Evolutionary conservation across 2,329 filamentous ascomycete species (phyloP).

Genomic region (Aspergillus flavus): DNA sequence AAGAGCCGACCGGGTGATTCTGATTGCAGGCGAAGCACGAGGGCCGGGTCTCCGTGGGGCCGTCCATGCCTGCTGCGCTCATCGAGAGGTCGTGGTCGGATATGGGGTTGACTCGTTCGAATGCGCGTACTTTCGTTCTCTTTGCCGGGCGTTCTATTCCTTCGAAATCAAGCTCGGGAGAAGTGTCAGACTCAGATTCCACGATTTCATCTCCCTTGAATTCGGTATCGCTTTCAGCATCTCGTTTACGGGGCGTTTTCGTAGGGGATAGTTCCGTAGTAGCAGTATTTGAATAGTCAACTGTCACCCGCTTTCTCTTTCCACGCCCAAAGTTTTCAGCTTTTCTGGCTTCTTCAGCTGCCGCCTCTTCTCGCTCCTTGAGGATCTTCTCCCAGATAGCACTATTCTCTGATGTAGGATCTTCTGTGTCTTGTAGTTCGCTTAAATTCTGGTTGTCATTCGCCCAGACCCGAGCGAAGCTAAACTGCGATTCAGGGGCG

Average conservation of each 20-base stretch:
- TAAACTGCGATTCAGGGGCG: conserved; percentile 78
- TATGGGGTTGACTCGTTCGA: conserved; percentile 39
- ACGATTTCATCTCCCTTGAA: conserved; percentile 33
- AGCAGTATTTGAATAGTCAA: conserved; percentile 31
- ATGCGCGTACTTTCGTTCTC: conserved; percentile 36
- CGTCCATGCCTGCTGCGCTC: conserved; percentile 20
- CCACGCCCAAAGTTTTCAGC: conserved; percentile 82
- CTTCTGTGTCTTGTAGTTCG: conserved; percentile 59
- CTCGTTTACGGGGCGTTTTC: conserved; percentile 23
- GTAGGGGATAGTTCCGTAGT: conserved; percentile 21
- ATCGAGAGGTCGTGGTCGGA: conserved; percentile 2
- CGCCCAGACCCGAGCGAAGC: conserved; percentile 88
- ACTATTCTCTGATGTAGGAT: conserved; percentile 58
- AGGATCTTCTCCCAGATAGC: conserved; percentile 91
- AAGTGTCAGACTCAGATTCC: conserved; percentile 30
- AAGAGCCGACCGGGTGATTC: conserved; percentile 60
- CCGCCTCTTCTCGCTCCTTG: conserved; percentile 76
- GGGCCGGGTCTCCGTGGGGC: conserved; percentile 15
- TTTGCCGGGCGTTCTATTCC: conserved; percentile 24
- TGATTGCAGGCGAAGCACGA: conserved; percentile 58
- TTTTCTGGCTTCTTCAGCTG: conserved; percentile 70
- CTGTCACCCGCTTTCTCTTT: conserved; percentile 68
- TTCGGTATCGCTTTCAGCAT: conserved; percentile 34
- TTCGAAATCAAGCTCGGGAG: conserved; percentile 23
- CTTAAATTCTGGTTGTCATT: conserved; percentile 73